Conservation (phyloP, 2,329 filamentous ascomycete species). For the Stylonectria norvegica region DNA sequence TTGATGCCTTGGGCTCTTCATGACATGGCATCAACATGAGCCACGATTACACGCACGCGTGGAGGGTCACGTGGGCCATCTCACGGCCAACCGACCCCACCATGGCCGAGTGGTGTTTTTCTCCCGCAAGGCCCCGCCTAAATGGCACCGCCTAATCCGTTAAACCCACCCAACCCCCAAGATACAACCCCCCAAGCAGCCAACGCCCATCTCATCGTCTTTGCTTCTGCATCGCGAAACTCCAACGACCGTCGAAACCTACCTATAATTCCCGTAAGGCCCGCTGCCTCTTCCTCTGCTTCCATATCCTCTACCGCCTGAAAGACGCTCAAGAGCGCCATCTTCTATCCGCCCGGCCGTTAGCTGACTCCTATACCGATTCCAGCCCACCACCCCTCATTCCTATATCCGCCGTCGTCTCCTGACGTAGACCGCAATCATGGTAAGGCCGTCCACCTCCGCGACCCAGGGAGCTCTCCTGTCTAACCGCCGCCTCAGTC, state of each 20-base stretch:
- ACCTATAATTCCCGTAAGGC: conserved; percentile 17
- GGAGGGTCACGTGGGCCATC: conserved; percentile 32
- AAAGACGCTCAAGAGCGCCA: neutral
- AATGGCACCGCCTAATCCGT: conserved; percentile 13
- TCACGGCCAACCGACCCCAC: conserved; percentile 34
- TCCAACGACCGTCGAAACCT: conserved; percentile 3
- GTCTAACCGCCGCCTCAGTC: conserved; percentile 43
- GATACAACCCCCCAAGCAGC: conserved; percentile 11
- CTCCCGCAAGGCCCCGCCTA: conserved; percentile 30
- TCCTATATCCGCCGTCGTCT: conserved; percentile 26
- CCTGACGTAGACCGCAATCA: conserved; percentile 36
- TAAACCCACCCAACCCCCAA: conserved; percentile 15
- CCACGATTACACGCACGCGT: conserved; percentile 20
- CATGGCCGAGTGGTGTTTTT: conserved; percentile 31
- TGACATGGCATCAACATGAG: conserved; percentile 3
- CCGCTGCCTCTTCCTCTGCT: neutral
- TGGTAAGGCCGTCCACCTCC: conserved; percentile 36
- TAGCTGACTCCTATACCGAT: conserved; percentile 27
- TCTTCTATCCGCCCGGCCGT: conserved; percentile 6
- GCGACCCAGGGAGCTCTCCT: conserved; percentile 5
- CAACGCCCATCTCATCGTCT: conserved; percentile 20
- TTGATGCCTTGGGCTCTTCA: conserved; percentile 3
- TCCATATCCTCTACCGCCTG: neutral
- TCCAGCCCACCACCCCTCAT: conserved; percentile 26
- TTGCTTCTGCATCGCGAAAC: conserved; percentile 21